Percentiles rank a stretch among this genome's conserved stretches.
Conservation (phyloP, 164 flowering plant genomes). For the Tetracentron sinense region DNA sequence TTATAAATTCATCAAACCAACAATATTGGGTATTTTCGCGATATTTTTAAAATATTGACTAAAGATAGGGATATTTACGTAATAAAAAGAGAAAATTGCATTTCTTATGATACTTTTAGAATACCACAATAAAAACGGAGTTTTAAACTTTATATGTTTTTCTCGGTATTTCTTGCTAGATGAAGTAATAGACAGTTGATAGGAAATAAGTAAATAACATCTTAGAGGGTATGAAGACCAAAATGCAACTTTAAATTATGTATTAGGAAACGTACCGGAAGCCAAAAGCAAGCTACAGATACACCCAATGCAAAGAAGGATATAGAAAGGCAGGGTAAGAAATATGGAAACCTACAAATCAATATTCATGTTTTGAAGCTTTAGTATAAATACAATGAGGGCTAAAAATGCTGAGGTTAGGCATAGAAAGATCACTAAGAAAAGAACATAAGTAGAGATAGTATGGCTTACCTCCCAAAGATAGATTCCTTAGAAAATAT, state of each 20-base stretch:
- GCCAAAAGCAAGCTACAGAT: conserved; percentile 30
- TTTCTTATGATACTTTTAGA: too few species aligned
- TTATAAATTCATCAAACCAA: too few species aligned
- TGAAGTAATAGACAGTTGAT: neutral
- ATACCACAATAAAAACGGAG: too few species aligned
- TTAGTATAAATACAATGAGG: neutral
- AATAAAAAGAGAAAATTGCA: too few species aligned
- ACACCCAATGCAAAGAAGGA: conserved; percentile 41
- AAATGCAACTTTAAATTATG: neutral
- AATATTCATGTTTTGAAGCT: neutral
- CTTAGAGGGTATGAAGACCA: neutral
- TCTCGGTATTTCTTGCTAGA: too few species aligned
- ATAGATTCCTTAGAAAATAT: conserved; percentile 43
- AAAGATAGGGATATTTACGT: too few species aligned
- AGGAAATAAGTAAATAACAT: neutral
- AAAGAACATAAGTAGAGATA: neutral
- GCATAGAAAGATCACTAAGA: neutral
- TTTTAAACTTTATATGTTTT: too few species aligned
- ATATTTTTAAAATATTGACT: too few species aligned
- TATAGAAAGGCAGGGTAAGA: conserved; percentile 54
- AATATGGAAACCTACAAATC: conserved; percentile 58
- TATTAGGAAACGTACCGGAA: conserved; percentile 43
- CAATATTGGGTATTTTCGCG: too few species aligned
- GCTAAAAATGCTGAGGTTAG: neutral
- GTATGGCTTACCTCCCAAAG: conserved; percentile 40